phyloP scores from a whole-genome alignment of 495 filamentous ascomycete species.

The Daldinia decipiens region DNA sequence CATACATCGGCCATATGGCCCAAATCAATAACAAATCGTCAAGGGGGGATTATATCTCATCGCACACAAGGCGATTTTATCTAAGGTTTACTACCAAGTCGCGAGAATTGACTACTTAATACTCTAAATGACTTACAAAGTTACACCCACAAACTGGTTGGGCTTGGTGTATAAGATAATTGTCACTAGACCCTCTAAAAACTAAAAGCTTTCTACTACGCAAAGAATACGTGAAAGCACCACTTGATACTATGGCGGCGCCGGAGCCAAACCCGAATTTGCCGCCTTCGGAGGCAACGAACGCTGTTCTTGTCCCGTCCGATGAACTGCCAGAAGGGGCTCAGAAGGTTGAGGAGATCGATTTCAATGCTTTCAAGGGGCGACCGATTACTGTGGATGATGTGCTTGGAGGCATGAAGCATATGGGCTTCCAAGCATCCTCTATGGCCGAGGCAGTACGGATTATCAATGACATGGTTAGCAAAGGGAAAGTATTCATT shows the following conservation, averaged over 20 bases:
- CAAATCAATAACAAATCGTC: not conserved
- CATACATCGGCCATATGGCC: not conserved
- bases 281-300: constrained; percentile 73
- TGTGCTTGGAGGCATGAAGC: constrained; percentile 80
- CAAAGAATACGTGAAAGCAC: not conserved
- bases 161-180: constrained; percentile 1
- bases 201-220: constrained; percentile 4
- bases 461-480: constrained; percentile 96
- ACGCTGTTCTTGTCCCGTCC: constrained; percentile 90
- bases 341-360: constrained; percentile 81
- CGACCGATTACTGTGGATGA: constrained; percentile 84
- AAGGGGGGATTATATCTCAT: not conserved
- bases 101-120: constrained; percentile 3
- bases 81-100: not conserved
- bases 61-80: not conserved
- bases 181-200: not conserved
- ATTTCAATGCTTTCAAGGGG: constrained; percentile 83
- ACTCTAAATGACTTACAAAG: constrained; percentile 7
- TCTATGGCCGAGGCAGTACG: constrained; percentile 83
- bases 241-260: constrained; percentile 37
- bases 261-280: constrained; percentile 42
- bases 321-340: constrained; percentile 79
- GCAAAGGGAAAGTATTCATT: constrained; percentile 40
- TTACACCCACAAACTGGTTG: constrained; percentile 7
- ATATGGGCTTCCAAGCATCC: constrained; percentile 93